Evolutionary conservation across 805 yeast genomes (phyloP).

Genomic region (Yamadazyma phyllophila): DNA sequence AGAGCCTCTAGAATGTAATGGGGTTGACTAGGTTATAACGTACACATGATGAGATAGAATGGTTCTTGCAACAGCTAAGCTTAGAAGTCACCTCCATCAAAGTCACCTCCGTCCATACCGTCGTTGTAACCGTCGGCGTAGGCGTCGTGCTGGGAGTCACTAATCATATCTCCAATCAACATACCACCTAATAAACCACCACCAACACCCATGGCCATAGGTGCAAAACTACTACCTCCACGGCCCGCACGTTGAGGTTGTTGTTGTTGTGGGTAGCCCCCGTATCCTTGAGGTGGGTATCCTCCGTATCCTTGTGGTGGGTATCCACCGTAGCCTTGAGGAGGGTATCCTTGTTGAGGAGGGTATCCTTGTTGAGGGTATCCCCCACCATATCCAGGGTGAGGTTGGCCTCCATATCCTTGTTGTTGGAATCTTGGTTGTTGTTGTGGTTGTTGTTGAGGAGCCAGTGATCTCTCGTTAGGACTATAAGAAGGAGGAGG

Average conservation of each 20-base stretch:
- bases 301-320: constrained; percentile 12
- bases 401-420: constrained; percentile 4
- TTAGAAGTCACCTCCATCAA: constrained; percentile 9
- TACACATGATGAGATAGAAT: too few species aligned
- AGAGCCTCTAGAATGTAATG: not conserved
- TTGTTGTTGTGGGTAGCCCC: constrained; percentile 16
- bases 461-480: not conserved
- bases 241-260: constrained; percentile 14
- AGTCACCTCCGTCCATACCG: constrained; percentile 35
- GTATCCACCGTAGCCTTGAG: constrained; percentile 12
- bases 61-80: not conserved
- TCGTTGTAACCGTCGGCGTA: constrained; percentile 21
- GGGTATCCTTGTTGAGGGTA: constrained; percentile 2
- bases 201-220: constrained; percentile 48
- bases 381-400: constrained; percentile 3
- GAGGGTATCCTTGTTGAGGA: too few species aligned
- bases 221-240: constrained; percentile 21
- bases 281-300: constrained; percentile 14
- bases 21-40: not conserved
- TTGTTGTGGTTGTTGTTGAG: not conserved
- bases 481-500: constrained; percentile 43
- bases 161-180: constrained; percentile 46
- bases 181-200: constrained; percentile 64
- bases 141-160: constrained; percentile 24
- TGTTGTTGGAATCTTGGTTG: not conserved